Conservation (phyloP, 2,329 filamentous ascomycete genomes). For the Neofusicoccum cordaticola region DNA sequence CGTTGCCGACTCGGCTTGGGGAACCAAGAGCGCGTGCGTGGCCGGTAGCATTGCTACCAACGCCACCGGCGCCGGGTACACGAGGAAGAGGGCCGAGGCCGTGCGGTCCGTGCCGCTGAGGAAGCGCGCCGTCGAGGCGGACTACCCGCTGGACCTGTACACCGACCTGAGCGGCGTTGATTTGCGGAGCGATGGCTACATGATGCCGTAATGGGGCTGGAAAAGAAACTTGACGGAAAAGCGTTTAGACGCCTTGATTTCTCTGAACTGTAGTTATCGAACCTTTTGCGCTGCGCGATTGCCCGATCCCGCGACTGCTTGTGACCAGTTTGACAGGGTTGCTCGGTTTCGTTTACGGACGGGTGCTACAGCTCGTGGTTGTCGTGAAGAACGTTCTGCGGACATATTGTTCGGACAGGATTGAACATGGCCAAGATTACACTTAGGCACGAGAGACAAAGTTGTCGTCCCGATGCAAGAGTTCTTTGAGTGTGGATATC, state of each 20-base stretch:
- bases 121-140: slow-evolving; percentile 25
- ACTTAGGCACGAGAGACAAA: no score
- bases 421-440: no score
- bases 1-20: slow-evolving; percentile 35
- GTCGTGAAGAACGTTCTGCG: no score
- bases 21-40: slow-evolving; percentile 31
- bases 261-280: not conserved
- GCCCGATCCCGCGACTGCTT: no score
- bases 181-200: not conserved
- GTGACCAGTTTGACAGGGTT: no score
- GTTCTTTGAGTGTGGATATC: no score
- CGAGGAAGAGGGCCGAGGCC: slow-evolving; percentile 22
- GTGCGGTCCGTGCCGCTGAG: slow-evolving; percentile 28
- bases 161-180: slow-evolving; percentile 24
- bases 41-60: slow-evolving; percentile 27
- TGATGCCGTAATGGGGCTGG: not conserved
- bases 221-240: not conserved
- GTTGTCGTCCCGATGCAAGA: no score
- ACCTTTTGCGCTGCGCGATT: not conserved
- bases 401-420: no score
- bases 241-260: not conserved
- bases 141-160: slow-evolving; percentile 36
- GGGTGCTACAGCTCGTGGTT: no score
- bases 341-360: no score
- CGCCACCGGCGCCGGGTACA: slow-evolving; percentile 20